Percentiles rank a stretch among this genome's conserved stretches.
phyloP scores from a whole-genome alignment of 1,284 basidiomycete species.

The Ganoderma lingzhi region DNA sequence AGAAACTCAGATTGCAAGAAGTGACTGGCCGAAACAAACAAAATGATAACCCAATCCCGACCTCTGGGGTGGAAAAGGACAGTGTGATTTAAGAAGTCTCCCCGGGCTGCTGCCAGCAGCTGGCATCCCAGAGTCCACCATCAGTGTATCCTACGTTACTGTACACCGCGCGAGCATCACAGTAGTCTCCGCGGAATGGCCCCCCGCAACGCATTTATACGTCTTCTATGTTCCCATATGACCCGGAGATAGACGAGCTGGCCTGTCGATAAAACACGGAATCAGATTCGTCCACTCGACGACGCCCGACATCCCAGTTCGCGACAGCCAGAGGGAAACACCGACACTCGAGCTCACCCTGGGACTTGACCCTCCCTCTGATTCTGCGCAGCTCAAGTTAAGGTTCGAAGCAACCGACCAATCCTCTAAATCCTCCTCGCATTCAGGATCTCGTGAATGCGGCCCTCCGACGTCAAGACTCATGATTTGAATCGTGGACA shows the following conservation, averaged over 20 bases:
- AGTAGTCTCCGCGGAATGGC: no score
- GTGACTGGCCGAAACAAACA: no score
- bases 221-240: not conserved
- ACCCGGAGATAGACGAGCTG: not conserved
- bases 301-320: not conserved
- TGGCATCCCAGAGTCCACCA: no score
- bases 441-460: not conserved
- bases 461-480: not conserved
- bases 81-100: not conserved
- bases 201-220: not conserved
- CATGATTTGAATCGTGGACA: not conserved
- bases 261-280: not conserved
- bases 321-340: not conserved
- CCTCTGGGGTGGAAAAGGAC: not conserved
- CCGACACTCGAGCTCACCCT: not conserved
- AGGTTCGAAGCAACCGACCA: not conserved
- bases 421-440: not conserved
- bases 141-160: no score
- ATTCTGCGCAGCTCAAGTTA: not conserved
- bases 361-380: not conserved
- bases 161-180: no score
- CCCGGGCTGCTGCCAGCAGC: not conserved
- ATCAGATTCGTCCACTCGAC: not conserved
- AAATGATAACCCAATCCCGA: no score
- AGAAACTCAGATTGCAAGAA: no score